phyloP scores from a whole-genome alignment of 2,329 filamentous ascomycete genomes.

The Aotearoamyces nothofagi region DNA sequence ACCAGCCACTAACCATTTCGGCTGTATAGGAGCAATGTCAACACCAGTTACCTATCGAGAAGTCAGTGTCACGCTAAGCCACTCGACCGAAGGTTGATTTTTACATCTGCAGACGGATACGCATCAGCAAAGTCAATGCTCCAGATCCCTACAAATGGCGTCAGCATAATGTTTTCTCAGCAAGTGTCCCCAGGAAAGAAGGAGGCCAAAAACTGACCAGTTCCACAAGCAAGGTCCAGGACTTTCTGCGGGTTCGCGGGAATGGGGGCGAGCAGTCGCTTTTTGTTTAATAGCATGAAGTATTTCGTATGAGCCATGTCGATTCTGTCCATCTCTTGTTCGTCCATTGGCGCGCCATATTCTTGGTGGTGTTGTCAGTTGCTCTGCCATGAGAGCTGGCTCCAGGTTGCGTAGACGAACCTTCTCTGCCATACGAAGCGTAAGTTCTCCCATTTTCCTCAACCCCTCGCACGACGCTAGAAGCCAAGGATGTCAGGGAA shows the following conservation, averaged over 20 bases:
- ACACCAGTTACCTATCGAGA: no score
- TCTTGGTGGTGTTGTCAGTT: constrained; percentile 4
- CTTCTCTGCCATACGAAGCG: constrained; percentile 6
- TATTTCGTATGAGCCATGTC: constrained; percentile 10
- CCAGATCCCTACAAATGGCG: no score
- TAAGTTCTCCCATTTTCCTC: constrained; percentile 7
- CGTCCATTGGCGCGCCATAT: constrained; percentile 10
- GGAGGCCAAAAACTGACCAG: no score
- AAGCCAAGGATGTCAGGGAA: constrained; percentile 2
- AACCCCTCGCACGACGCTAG: constrained; percentile 3
- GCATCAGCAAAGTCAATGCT: no score
- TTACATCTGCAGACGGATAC: no score
- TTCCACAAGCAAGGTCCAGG: no score
- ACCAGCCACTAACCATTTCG: no score
- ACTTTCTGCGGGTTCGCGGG: constrained; percentile 1
- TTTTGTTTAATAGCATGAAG: constrained; percentile 7
- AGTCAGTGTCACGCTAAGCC: no score
- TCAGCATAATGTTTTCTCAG: no score
- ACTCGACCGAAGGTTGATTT: no score
- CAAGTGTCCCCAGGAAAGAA: no score
- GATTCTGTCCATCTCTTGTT: constrained; percentile 8
- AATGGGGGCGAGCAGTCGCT: constrained; percentile 6
- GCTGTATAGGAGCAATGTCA: no score
- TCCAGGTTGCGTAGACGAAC: constrained; percentile 2
- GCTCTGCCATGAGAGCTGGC: not conserved